Percentiles rank a stretch among this genome's conserved stretches.
Evolutionary conservation across 805 yeast species (phyloP).

Genomic region (Metschnikowia corniflorae): DNA sequence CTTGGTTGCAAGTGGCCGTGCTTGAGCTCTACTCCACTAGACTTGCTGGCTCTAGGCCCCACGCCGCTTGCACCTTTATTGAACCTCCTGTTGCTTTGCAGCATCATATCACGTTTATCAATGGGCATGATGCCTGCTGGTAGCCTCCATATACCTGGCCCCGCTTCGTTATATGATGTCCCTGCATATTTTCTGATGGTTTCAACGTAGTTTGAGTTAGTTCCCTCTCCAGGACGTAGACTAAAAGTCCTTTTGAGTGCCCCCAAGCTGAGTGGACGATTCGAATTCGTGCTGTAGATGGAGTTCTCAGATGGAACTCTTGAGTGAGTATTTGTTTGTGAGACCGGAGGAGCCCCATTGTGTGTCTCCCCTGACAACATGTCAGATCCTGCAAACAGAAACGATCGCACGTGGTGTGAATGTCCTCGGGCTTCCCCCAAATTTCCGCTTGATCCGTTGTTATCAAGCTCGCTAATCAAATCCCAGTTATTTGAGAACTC

Average conservation of each 20-base stretch:
- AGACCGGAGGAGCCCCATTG: no score
- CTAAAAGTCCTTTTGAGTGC: slow-evolving; percentile 33
- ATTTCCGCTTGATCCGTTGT: no score
- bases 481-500: no score
- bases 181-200: slow-evolving; percentile 42
- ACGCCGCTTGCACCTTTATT: slow-evolving; percentile 10
- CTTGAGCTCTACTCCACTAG: slow-evolving; percentile 52
- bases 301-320: slow-evolving; percentile 33
- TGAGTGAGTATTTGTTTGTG: slow-evolving; percentile 8
- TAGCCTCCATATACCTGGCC: slow-evolving; percentile 46
- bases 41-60: slow-evolving; percentile 22
- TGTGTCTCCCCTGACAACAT: no score
- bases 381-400: no score
- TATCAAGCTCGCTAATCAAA: no score
- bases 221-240: slow-evolving; percentile 48
- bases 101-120: slow-evolving; percentile 27
- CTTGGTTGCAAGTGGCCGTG: slow-evolving; percentile 64
- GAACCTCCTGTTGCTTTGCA: slow-evolving; percentile 19
- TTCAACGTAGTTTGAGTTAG: slow-evolving; percentile 48
- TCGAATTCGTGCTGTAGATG: slow-evolving; percentile 30
- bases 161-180: slow-evolving; percentile 46
- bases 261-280: slow-evolving; percentile 35
- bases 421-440: no score
- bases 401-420: no score
- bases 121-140: slow-evolving; percentile 55